Base-by-base conservation (phyloP, 768 basidiomycete genomes). In the Serendipita sp. region DNA sequence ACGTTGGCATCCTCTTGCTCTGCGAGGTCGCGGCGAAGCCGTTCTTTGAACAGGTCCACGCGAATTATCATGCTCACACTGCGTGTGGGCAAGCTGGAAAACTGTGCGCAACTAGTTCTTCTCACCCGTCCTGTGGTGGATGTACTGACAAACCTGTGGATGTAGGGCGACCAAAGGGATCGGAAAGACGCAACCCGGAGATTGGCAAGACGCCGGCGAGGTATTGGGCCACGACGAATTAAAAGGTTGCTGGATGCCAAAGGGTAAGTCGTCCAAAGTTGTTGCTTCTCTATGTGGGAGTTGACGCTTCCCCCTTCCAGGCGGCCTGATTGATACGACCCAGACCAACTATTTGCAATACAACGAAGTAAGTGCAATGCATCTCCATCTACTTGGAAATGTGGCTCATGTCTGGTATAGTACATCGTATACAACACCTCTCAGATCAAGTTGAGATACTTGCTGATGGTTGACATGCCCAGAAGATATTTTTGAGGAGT, bases 21-120 rank as follows among this genome's bases (percentile, higher is more conserved):
- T 83, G 82, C 66, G 82, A 83, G 67, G 81, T 82, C 16, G 81
- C 78, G 5, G 81, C 74, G 3, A 78, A 78, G 64, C 82, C 82
- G 0, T 78, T 79, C 72, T 73, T 77, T 66, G 82, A 83, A 67
- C 75, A 71, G 61, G 65, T 62, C 16, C 20, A 74, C 38, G 77
- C 79, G 24, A 70, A 79, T 66, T 83, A 80, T 68, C 66, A 79
- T 62, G 82, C 82, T 17, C 79, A 76, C 67, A 63, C 69, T 34
- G 73, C 72, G 42, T 82, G 81, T 72, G 79, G 78, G 66, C 63
- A 68, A 22, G 67, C 67, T 5, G 68, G 72, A 2, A 76, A 74
- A 34, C 67, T 74, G 76, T 79, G 62, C 33, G 74, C 72, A 9
- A 17, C 38, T n/a, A 34, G 38, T 58, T 20, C 44, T n/a, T n/a